A percentile compares a stretch with the other conserved stretches of the same genome.
Evolutionary conservation across 345 rosid species (phyloP).

Genomic region (Noccaea bulbosa): DNA sequence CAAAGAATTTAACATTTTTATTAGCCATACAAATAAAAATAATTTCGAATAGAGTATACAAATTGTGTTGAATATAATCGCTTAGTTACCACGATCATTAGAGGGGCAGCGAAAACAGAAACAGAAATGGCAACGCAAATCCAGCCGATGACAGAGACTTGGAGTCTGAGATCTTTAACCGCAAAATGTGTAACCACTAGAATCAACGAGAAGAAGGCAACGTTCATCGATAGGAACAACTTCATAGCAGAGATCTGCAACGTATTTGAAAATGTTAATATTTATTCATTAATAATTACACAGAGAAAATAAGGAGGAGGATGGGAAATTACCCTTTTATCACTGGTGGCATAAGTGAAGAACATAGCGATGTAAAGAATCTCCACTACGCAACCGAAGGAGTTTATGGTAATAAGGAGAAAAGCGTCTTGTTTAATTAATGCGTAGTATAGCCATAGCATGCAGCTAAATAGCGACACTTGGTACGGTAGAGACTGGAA

Average conservation of each 20-base stretch:
- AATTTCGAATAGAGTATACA: background rate
- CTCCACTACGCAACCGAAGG: constrained; percentile 77
- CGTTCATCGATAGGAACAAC: constrained; percentile 55
- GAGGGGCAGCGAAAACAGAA: constrained; percentile 81
- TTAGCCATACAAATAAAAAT: background rate
- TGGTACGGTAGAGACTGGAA: constrained; percentile 84
- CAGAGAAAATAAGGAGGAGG: background rate
- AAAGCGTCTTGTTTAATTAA: constrained; percentile 56
- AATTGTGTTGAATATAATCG: background rate
- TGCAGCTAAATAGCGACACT: constrained; percentile 84
- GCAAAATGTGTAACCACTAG: constrained; percentile 52
- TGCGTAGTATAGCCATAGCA: constrained; percentile 94
- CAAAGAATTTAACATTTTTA: background rate
- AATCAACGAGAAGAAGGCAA: constrained; percentile 58
- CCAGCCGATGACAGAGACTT: constrained; percentile 75
- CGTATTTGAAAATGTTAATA: background rate
- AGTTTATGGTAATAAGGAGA: constrained; percentile 84
- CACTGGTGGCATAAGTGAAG: constrained; percentile 61
- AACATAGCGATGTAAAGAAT: constrained; percentile 64
- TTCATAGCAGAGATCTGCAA: constrained; percentile 64
- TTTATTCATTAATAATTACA: background rate
- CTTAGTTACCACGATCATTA: constrained; percentile 59
- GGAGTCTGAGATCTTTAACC: constrained; percentile 11
- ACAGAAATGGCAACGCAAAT: constrained; percentile 70
- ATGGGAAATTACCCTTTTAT: constrained; percentile 49